These are phyloP conservation scores for Tetracladium setigerum DNA, from an alignment of 495 filamentous ascomycete species.

Conservation along the genomic window DNA sequence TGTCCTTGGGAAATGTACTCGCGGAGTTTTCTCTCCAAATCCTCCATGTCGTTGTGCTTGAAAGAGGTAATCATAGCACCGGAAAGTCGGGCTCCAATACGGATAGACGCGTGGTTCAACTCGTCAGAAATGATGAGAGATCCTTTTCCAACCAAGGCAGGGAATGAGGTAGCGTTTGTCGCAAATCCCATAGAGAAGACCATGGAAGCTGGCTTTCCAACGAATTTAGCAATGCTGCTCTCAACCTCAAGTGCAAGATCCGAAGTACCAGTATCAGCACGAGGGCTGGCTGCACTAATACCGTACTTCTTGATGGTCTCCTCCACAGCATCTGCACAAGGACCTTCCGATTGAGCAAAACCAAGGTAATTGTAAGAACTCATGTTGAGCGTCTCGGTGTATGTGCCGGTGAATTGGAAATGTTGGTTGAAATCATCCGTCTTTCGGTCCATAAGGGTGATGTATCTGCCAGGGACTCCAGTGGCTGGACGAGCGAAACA, in stretches of 20 bases:
- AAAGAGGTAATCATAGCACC: constrained; percentile 92
- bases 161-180: constrained; percentile 87
- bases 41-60: constrained; percentile 92
- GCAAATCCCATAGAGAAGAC: constrained; percentile 98
- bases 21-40: constrained; percentile 75
- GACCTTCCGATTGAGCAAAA: constrained; percentile 95
- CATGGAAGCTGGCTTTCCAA: constrained; percentile 90
- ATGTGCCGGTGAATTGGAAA: constrained; percentile 81
- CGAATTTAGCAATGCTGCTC: constrained; percentile 78
- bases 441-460: constrained; percentile 81
- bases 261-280: constrained; percentile 76
- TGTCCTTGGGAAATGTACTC: constrained; percentile 94
- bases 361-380: constrained; percentile 99
- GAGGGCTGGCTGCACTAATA: constrained; percentile 69
- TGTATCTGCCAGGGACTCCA: constrained; percentile 88
- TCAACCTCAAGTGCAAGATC: constrained; percentile 87
- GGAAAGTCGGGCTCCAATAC: constrained; percentile 87
- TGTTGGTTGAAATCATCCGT: constrained; percentile 83
- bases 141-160: constrained; percentile 83
- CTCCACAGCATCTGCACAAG: constrained; percentile 91
- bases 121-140: constrained; percentile 94
- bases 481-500: constrained; percentile 89
- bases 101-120: constrained; percentile 94
- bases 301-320: constrained; percentile 77
- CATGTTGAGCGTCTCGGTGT: constrained; percentile 95